Conservation (phyloP, 2,329 filamentous ascomycete species). For the Pyrenophora teres region DNA sequence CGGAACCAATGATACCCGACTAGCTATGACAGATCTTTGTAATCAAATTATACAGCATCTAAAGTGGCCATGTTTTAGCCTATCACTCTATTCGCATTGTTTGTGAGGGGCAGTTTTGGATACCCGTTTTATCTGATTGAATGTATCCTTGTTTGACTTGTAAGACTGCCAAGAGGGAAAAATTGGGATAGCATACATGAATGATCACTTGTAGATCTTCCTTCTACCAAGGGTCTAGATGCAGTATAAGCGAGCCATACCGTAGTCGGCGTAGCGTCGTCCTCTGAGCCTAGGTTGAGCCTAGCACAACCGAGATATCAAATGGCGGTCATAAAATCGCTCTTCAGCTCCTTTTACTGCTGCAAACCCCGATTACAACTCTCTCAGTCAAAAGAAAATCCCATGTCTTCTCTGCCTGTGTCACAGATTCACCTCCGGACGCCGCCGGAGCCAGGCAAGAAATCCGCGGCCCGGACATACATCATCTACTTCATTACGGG, state of each 20-base stretch:
- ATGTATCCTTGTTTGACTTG: too few species aligned
- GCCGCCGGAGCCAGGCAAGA: conserved; percentile 25
- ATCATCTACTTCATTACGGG: conserved; percentile 76
- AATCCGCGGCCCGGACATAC: conserved; percentile 34
- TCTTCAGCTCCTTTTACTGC: conserved; percentile 2
- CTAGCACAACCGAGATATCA: conserved; percentile 20
- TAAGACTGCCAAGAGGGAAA: background rate
- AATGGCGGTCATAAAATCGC: conserved; percentile 14
- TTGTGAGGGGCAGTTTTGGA: too few species aligned
- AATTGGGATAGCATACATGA: background rate
- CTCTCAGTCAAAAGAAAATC: background rate
- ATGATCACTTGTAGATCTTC: background rate
- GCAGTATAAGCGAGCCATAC: background rate
- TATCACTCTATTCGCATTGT: too few species aligned
- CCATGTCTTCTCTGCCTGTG: conserved; percentile 17
- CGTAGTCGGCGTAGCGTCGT: background rate
- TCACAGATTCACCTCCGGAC: conserved; percentile 34
- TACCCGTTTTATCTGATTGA: too few species aligned
- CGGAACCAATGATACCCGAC: conserved; percentile 1
- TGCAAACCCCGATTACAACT: background rate
- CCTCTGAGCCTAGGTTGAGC: conserved; percentile 2
- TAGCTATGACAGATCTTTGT: background rate
- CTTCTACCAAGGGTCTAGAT: conserved; percentile 5
- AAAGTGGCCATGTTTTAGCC: background rate
- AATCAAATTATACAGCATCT: background rate